Base-by-base conservation (phyloP, 2,329 filamentous ascomycete genomes). In the Corinectria fuckeliana region DNA sequence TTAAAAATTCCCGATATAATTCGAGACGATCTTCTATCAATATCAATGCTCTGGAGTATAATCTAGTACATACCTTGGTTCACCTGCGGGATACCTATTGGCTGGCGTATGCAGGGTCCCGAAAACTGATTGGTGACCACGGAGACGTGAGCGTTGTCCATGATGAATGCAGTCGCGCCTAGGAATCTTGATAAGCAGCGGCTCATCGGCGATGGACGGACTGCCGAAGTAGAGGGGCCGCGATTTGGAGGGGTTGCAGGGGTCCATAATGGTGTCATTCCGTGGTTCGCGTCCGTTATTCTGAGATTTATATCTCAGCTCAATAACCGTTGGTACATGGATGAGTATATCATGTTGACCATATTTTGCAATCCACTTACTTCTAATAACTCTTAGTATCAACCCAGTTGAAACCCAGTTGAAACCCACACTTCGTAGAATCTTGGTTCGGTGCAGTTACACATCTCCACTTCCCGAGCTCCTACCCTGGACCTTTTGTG, bases 201-300 rank as follows among this genome's bases (percentile, higher is more conserved):
- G 55, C 55, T 28, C 25, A 45, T 45, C 42, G 42, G 42, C 23
- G n/a, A n/a, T 13, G n/a, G 3, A 26, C 13, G 41, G 23, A 52
- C 38, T 26, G 42, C 30, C 14, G 51, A 45, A 36, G 38, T n/a
- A n/a, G 47, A 30, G n/a, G 38, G 28, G 44, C 18, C 26, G 36
- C 34, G 32, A 25, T 25, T 34, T 58, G 45, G n/a, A 20, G 26
- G 14, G 14, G 30, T 3, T 7, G 54, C 56, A 65, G 60, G 67
- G 65, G 49, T 68, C 16, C 32, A 55, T 36, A 42, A 68, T 68
- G 65, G 62, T 69, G 62, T 66, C 60, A 67, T 69, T 36, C 49
- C 57, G 44, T 47, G 23, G 47, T 23, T 14, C 41, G 30, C 20
- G 21, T 2, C 62, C 41, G 60, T 56, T 56, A 50, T 63, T 25